Base-by-base conservation (phyloP, 2,329 filamentous ascomycete genomes). In the Dryadomyces quercivorus region DNA sequence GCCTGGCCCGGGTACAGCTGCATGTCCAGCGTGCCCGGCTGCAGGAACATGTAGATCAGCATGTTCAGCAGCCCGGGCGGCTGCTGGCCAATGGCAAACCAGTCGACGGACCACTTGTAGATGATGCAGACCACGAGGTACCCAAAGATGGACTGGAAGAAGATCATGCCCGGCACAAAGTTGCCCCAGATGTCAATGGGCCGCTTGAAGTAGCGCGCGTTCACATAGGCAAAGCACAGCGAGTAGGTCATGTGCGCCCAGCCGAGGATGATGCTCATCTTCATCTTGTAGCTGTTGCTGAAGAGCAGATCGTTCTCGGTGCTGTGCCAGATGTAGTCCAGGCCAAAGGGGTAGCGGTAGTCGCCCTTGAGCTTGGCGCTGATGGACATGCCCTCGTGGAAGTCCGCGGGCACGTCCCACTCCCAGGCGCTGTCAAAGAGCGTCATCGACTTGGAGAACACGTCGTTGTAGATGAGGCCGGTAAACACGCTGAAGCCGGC, bases 191-290 rank as follows among this genome's bases (percentile, higher is more conserved):
- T 91, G 64, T 98, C 94, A 61, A 97, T 88, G 49, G 88, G 88
- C 59, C 85, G 88, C 75, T 91, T 92, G 78, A 97, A 98, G 71
- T 96, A 89, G 55, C 85, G 84, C 51, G 90, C 92, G 66, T 98
- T 98, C 76, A 95, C 81, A 65, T 87, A 93, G 22, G 93, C 85
- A 66, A 95, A 85, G 74, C 87, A 91, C 48, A 98, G 81, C 18
- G 93, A 97, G 73, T 95, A 98, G 3, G 93, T 98, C 93, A 98
- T 98, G 74, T 96, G 91, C 56, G 82, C 82, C 93, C 94, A 98
- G 69, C 94, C 93, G 60, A 98, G 80, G 61, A 98, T 81, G 67
- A 98, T 96, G 75, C 88, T 94, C 72, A 98, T 87, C 78, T 98
- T 98, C 93, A 98, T 98, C 84, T 98, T 98, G 80, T 93, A 94